Evolutionary conservation across 257 asterid species (phyloP).

Genomic region (Forsythia viridissima): DNA sequence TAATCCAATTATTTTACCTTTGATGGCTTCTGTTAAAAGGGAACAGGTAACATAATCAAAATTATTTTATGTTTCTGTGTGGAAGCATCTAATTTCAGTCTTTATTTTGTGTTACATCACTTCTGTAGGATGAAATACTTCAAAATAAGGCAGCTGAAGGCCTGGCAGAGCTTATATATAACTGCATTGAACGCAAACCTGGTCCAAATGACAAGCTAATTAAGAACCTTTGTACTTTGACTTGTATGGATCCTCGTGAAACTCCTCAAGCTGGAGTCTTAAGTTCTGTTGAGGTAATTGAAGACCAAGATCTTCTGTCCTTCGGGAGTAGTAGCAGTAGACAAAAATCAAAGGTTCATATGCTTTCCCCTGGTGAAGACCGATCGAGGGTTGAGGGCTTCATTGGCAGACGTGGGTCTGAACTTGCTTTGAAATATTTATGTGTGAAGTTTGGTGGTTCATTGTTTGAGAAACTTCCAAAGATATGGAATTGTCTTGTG

Average conservation of each 20-base stretch:
- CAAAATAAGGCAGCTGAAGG: constrained; percentile 96
- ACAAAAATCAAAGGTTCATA: constrained; percentile 68
- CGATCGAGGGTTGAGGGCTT: constrained; percentile 84
- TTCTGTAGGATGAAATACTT: constrained; percentile 85
- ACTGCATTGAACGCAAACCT: constrained; percentile 88
- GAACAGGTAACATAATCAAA: constrained; percentile 68
- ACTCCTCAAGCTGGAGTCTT: constrained; percentile 92
- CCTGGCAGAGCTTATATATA: constrained; percentile 83
- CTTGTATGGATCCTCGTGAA: constrained; percentile 95
- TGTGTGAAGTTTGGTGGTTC: constrained; percentile 81
- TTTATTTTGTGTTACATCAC: constrained; percentile 31
- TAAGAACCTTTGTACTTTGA: constrained; percentile 75
- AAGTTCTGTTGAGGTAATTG: constrained; percentile 81
- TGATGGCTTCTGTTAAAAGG: constrained; percentile 90
- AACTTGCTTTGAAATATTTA: constrained; percentile 83
- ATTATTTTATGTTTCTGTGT: constrained; percentile 7
- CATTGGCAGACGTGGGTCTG: constrained; percentile 95
- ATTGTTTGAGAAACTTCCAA: constrained; percentile 85
- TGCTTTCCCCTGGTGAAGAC: constrained; percentile 80
- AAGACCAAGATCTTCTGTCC: constrained; percentile 82
- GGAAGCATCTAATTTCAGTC: constrained; percentile 19
- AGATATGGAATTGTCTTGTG: constrained; percentile 94
- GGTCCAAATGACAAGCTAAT: constrained; percentile 96
- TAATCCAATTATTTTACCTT: constrained; percentile 86
- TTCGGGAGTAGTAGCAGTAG: constrained; percentile 60